Evolutionary conservation across 805 yeast genomes (phyloP), one percentile per base, ranked within the genome.

Genomic region (Yarrowia divulgata): DNA sequence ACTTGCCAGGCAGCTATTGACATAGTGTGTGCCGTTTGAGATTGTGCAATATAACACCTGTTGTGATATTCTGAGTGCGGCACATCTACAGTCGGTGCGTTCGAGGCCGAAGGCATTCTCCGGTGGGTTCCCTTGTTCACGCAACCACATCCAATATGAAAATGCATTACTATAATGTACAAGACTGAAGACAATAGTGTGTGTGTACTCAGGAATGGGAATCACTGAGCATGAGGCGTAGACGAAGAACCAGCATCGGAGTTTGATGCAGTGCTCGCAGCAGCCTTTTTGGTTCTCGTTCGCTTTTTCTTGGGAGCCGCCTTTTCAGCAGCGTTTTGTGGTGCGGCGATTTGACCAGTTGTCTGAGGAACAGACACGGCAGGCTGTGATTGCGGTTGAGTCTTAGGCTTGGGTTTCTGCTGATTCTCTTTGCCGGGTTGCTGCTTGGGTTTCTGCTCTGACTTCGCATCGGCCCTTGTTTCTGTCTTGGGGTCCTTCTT

Each of bases 401-500:
- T 14, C 8, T 35, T 52, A 2, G 58, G 43, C 19, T 50, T 50
- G 16, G 57, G 40, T 18, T 50, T 50, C 2, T 39, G 39, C 29
- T 37, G 58, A n/a, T 35, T 52, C 14, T 52, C 58, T 23, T 52
- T 52, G 9, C 58, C 58, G 6, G 58, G 58, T 37, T 52, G 58
- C n/a, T 52, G 58, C 10, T 52, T 52, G n/a, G 43, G n/a, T 12
- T 13, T n/a, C 3, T 23, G 16, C 16, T 50, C 57, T 5, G 19
- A 5, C 32, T 52, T 52, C 3, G 58, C 3, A 14, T 52, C 58
- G 3, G 32, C 3, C 43, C 34, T 50, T 2, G n/a, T 12, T 35
- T 52, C 58, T 3, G 29, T 2, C n/a, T 52, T 52, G 9, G 42
- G 3, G 19, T 49, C 54, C 14, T 32, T 49, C 32, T 52, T 52